Percentiles rank a stretch among this genome's conserved stretches.
Conservation (phyloP, 164 flowering plant species). For the Malania oleifera region DNA sequence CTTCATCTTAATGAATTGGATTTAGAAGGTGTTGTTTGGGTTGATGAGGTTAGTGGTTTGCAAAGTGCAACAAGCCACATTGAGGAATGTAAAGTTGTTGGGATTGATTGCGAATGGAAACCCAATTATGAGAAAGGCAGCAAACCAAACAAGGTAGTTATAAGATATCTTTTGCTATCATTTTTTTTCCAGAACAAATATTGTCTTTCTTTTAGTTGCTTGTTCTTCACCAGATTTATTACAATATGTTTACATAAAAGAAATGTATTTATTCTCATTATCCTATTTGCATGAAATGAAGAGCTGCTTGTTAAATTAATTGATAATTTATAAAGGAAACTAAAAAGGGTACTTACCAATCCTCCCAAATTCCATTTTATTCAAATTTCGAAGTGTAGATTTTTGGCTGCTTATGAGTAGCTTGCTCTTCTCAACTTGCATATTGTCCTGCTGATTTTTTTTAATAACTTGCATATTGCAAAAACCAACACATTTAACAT, state of each 20-base stretch:
- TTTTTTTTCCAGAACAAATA: background rate
- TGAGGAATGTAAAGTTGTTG: slow-evolving; percentile 74
- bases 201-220: background rate
- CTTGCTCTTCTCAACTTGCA: no score
- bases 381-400: no score
- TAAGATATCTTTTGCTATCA: slow-evolving; percentile 3
- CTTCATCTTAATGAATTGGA: slow-evolving; percentile 54
- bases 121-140: slow-evolving; percentile 84
- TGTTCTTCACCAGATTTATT: background rate
- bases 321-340: no score
- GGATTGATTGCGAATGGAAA: slow-evolving; percentile 97
- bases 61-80: slow-evolving; percentile 51
- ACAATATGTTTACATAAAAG: background rate
- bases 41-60: slow-evolving; percentile 62
- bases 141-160: slow-evolving; percentile 68
- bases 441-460: no score
- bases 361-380: background rate
- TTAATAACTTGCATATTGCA: no score
- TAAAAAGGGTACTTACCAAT: no score
- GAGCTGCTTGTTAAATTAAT: no score
- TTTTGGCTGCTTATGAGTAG: no score
- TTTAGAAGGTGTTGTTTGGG: slow-evolving; percentile 67
- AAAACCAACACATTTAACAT: no score
- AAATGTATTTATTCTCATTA: background rate
- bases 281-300: background rate